Conservation (phyloP, 169 alveolate genomes). For the Amoebophrya sp. region DNA sequence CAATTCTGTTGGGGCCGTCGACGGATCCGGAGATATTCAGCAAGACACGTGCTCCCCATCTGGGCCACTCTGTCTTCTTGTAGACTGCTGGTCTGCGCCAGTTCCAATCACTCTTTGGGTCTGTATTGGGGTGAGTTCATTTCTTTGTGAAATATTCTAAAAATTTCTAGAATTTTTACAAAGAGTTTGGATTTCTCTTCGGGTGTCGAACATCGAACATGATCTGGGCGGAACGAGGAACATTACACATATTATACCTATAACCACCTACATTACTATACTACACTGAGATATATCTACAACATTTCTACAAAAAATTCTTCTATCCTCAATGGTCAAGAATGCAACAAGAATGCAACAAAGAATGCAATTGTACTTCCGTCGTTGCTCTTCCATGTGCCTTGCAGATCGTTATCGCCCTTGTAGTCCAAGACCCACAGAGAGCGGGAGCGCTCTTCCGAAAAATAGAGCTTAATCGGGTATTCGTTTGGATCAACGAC, state of each 20-base stretch:
- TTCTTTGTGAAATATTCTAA: not conserved
- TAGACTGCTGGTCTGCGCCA: slow-evolving; percentile 16
- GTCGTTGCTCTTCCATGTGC: not conserved
- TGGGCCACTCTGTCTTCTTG: slow-evolving; percentile 16
- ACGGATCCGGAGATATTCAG: not conserved
- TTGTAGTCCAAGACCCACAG: slow-evolving; percentile 1
- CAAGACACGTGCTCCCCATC: slow-evolving; percentile 9
- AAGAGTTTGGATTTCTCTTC: too few species aligned
- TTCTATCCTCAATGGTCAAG: not conserved
- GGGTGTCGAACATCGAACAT: too few species aligned
- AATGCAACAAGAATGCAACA: not conserved
- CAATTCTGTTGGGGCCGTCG: not conserved
- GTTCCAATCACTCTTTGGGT: not conserved
- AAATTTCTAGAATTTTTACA: not conserved
- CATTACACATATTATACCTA: too few species aligned
- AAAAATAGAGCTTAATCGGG: not conserved
- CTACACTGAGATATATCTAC: too few species aligned
- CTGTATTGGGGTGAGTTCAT: not conserved
- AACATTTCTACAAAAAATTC: not conserved
- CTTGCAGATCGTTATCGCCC: slow-evolving; percentile 18
- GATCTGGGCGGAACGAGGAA: too few species aligned
- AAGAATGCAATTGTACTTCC: not conserved
- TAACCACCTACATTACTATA: too few species aligned
- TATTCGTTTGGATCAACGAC: not conserved
- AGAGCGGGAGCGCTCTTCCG: not conserved